A percentile compares a stretch with the other conserved stretches of the same genome.
These are phyloP conservation scores for Nitzschia sp. DNA, from an alignment of 108 stramenopile species.

Conservation along the genomic window DNA sequence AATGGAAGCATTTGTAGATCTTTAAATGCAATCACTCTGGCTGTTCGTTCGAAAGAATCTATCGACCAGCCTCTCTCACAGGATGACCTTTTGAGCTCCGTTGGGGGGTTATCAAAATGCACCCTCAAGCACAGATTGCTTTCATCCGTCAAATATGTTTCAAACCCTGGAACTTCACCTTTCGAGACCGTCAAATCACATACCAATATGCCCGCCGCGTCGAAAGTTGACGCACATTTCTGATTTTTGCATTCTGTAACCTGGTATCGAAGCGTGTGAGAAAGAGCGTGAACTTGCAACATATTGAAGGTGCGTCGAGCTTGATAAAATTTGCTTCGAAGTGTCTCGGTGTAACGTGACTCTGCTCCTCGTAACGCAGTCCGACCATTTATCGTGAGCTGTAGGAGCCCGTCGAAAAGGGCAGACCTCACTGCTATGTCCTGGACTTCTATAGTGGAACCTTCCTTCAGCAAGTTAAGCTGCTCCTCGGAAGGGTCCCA, in stretches of 20 bases:
- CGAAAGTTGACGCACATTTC: background rate
- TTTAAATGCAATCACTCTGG: constrained; percentile 42
- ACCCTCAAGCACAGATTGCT: constrained; percentile 14
- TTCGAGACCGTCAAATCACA: background rate
- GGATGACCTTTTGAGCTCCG: background rate
- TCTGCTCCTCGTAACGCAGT: constrained; percentile 41
- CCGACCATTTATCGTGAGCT: constrained; percentile 54
- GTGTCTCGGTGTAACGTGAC: background rate
- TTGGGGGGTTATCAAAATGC: constrained; percentile 14
- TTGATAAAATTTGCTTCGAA: constrained; percentile 26
- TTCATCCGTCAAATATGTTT: constrained; percentile 19
- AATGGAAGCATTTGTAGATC: constrained; percentile 58
- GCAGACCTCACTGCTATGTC: constrained; percentile 57
- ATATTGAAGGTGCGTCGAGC: constrained; percentile 42
- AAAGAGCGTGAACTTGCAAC: constrained; percentile 46
- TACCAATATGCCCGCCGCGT: constrained; percentile 7
- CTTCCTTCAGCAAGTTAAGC: constrained; percentile 57
- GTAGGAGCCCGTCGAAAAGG: constrained; percentile 44
- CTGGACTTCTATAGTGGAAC: constrained; percentile 48
- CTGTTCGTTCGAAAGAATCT: background rate
- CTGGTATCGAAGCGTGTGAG: constrained; percentile 11
- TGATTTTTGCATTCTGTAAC: background rate
- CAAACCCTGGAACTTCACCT: background rate
- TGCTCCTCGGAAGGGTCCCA: constrained; percentile 79
- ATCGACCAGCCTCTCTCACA: background rate